Percentiles rank a stretch among this genome's conserved stretches.
These are phyloP conservation scores for Talaromyces marneffei DNA, from an alignment of 2,329 filamentous ascomycete species.

Conservation along the genomic window DNA sequence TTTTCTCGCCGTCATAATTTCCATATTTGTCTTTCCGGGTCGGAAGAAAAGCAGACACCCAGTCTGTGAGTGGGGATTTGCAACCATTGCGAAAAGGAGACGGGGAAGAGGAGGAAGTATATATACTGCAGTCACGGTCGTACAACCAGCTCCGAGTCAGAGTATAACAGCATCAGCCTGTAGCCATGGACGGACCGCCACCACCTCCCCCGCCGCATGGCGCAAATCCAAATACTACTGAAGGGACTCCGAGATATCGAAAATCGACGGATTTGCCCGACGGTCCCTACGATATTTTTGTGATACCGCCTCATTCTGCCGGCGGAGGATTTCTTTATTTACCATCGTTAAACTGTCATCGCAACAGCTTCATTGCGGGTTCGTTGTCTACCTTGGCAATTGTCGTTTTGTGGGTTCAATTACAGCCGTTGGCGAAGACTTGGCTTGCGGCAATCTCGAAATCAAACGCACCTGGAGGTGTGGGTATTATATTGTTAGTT, in stretches of 20 bases:
- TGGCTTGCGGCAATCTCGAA: slow-evolving; percentile 57
- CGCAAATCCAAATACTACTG: slow-evolving; percentile 63
- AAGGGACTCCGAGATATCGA: slow-evolving; percentile 39
- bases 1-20: slow-evolving; percentile 17
- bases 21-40: slow-evolving; percentile 8
- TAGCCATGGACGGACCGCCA: slow-evolving; percentile 35
- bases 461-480: slow-evolving; percentile 65
- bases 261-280: slow-evolving; percentile 61
- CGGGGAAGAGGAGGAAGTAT: background rate
- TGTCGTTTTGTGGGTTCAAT: slow-evolving; percentile 65
- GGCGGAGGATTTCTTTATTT: slow-evolving; percentile 89
- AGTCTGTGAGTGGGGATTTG: background rate
- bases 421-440: slow-evolving; percentile 65
- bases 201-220: slow-evolving; percentile 83
- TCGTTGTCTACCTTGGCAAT: slow-evolving; percentile 69
- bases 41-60: background rate
- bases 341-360: slow-evolving; percentile 77
- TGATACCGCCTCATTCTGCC: slow-evolving; percentile 85
- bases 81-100: background rate
- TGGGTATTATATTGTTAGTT: slow-evolving; percentile 66
- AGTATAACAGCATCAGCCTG: background rate
- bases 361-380: slow-evolving; percentile 87
- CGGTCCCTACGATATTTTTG: slow-evolving; percentile 95
- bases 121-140: background rate
- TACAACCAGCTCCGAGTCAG: slow-evolving; percentile 5